Evolutionary conservation across 2,329 filamentous ascomycete genomes (phyloP).

Genomic region (Penicillium sclerotigenum): DNA sequence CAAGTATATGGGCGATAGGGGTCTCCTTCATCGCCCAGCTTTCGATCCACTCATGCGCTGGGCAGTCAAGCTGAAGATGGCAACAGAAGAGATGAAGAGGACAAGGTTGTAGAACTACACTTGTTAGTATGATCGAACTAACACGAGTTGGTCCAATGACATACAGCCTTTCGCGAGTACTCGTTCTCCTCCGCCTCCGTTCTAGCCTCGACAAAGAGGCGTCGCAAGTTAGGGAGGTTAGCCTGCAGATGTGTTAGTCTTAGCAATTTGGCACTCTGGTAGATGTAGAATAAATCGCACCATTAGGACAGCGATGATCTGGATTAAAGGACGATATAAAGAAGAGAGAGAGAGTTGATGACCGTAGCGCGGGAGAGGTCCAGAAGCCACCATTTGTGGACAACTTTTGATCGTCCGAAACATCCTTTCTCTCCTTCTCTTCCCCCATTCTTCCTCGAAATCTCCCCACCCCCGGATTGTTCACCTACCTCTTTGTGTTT

Average conservation of each 20-base stretch:
- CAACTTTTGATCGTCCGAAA: slow-evolving; percentile 29
- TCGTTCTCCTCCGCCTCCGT: slow-evolving; percentile 92
- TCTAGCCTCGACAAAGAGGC: slow-evolving; percentile 90
- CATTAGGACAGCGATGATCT: slow-evolving; percentile 15
- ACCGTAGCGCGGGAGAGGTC: slow-evolving; percentile 18
- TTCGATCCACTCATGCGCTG: slow-evolving; percentile 67
- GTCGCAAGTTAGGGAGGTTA: slow-evolving; percentile 82
- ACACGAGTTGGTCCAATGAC: slow-evolving; percentile 32
- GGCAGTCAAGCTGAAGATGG: slow-evolving; percentile 87
- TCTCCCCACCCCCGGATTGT: slow-evolving; percentile 9
- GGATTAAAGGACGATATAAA: slow-evolving; percentile 1
- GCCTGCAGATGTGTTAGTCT: slow-evolving; percentile 30
- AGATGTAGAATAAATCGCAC: slow-evolving; percentile 6
- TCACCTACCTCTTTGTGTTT: slow-evolving; percentile 3
- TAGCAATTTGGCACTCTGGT: not conserved
- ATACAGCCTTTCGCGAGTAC: slow-evolving; percentile 86
- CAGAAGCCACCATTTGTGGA: slow-evolving; percentile 32
- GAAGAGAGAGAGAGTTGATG: not conserved
- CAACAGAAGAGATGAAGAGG: slow-evolving; percentile 92
- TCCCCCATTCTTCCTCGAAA: slow-evolving; percentile 7
- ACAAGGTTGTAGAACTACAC: slow-evolving; percentile 92
- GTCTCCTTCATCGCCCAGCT: slow-evolving; percentile 31
- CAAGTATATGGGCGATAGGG: not conserved
- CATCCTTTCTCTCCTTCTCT: slow-evolving; percentile 19
- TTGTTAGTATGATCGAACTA: slow-evolving; percentile 6